A percentile compares a stretch with the other conserved stretches of the same genome.
Evolutionary conservation across 1,284 basidiomycete species (phyloP).

Genomic region (Tremellales sp.): DNA sequence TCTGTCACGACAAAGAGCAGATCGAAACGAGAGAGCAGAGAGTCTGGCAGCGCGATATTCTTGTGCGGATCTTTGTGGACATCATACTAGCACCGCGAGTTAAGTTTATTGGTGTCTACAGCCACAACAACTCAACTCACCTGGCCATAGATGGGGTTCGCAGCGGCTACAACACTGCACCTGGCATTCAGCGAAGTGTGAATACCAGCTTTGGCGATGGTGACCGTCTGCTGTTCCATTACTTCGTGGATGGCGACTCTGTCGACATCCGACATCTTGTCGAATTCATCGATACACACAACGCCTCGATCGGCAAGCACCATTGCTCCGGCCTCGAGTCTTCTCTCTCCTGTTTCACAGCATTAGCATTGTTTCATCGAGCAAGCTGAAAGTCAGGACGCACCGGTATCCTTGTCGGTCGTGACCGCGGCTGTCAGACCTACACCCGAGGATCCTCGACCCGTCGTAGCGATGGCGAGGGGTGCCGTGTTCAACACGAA

Average conservation of each 20-base stretch:
- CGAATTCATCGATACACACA: slow-evolving; percentile 99
- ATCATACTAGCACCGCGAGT: slow-evolving; percentile 68
- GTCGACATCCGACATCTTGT: slow-evolving; percentile 99
- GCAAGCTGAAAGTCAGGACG: slow-evolving; percentile 6
- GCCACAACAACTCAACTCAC: slow-evolving; percentile 50
- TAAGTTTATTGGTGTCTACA: slow-evolving; percentile 1
- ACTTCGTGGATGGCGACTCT: slow-evolving; percentile 99
- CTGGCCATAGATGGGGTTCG: slow-evolving; percentile 98
- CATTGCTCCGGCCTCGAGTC: slow-evolving; percentile 98
- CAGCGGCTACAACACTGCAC: slow-evolving; percentile 96
- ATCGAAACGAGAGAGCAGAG: slow-evolving; percentile 98
- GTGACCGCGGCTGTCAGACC: slow-evolving; percentile 99
- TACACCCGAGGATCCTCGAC: slow-evolving; percentile 93
- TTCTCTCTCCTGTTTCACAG: slow-evolving; percentile 65
- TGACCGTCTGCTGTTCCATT: slow-evolving; percentile 99
- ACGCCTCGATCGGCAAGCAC: slow-evolving; percentile 99
- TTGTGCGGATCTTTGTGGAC: slow-evolving; percentile 99
- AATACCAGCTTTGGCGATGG: slow-evolving; percentile 98
- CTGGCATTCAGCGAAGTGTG: slow-evolving; percentile 97
- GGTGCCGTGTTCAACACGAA: slow-evolving; percentile 97
- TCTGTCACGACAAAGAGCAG: slow-evolving; percentile 97
- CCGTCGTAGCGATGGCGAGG: slow-evolving; percentile 95
- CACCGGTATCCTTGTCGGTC: slow-evolving; percentile 87
- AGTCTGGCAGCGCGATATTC: slow-evolving; percentile 98
- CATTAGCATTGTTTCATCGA: slow-evolving; percentile 2